Conservation (phyloP, 306 rosid genomes). For the Acacia acuminata region DNA sequence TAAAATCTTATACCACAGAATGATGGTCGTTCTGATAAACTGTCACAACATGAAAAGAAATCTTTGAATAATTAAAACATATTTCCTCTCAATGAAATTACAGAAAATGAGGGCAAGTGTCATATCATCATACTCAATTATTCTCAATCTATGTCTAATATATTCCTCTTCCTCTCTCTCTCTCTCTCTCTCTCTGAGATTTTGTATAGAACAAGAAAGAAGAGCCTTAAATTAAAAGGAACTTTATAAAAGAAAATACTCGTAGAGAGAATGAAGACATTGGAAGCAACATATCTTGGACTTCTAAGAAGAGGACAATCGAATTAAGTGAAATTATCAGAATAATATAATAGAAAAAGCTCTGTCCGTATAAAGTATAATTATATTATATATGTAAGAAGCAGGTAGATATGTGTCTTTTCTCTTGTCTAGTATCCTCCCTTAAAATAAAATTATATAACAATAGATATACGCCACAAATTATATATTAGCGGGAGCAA, state of each 20-base stretch:
- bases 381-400: constrained; percentile 1
- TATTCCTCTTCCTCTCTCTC: background rate
- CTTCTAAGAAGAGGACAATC: constrained; percentile 32
- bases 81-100: background rate
- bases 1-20: background rate
- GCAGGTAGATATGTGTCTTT: constrained; percentile 30
- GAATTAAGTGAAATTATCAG: constrained; percentile 16
- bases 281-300: constrained; percentile 31
- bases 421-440: constrained; percentile 21
- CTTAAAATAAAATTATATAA: background rate
- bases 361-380: constrained; percentile 15
- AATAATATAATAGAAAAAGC: constrained; percentile 20
- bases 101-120: constrained; percentile 13
- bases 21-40: background rate
- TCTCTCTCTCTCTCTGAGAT: background rate
- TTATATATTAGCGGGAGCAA: constrained; percentile 1
- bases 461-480: background rate
- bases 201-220: background rate
- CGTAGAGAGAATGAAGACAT: constrained; percentile 27
- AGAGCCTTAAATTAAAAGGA: constrained; percentile 5
- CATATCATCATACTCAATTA: constrained; percentile 26
- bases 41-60: constrained; percentile 12
- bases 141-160: background rate
- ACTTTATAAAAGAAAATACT: background rate
- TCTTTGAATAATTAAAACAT: background rate